Evolutionary conservation across 371 early-diverging fungal genomes (phyloP), one percentile per base, ranked within the genome.

Genomic region (Rhizopus stolonifer): DNA sequence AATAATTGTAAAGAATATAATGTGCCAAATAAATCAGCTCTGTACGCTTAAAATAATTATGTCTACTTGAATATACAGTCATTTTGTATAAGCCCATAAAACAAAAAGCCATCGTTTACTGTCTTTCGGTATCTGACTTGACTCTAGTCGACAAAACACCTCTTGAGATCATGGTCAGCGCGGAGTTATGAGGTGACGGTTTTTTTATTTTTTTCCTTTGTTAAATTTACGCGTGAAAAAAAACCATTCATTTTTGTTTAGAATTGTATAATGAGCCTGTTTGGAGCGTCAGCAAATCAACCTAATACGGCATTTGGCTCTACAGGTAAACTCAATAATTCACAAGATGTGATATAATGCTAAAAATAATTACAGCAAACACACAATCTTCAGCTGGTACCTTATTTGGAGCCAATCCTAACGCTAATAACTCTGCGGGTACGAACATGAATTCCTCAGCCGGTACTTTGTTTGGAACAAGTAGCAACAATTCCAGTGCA

Each of bases 311-410:
- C 42, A 15, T 42, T 42, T 42, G 42, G 42, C 2, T n/a, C 18
- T 9, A 42, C 42, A 42, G 42, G 42, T 43, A 42, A 36, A 39
- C 21, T 25, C 5, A 25, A 22, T 29, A 48, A 21, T 33, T 56
- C 7, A 49, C 51, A 2, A 45, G 31, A 39, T 17, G 19, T 36
- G 15, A n/a, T 15, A 36, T 36, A 14, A 36, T 9, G 29, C 29
- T 9, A 29, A 9, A 29, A 29, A 9, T 11, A 29, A 9, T 1
- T 38, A 44, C 39, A 57, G 60, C 64, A n/a, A 54, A 51, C 18
- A 70, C 69, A 49, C 57, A 54, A 40, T 57, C 64, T 19, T 46
- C 61, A 31, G 69, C 69, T 23, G 69, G 69, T 25, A 68, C 69
- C 33, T 56, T 68, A 34, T 68, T 68, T 53, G 69, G 69, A 18